Percentiles rank a stretch among this genome's conserved stretches.
Evolutionary conservation across 768 basidiomycete species (phyloP).

Genomic region (Calocybe cyanea): DNA sequence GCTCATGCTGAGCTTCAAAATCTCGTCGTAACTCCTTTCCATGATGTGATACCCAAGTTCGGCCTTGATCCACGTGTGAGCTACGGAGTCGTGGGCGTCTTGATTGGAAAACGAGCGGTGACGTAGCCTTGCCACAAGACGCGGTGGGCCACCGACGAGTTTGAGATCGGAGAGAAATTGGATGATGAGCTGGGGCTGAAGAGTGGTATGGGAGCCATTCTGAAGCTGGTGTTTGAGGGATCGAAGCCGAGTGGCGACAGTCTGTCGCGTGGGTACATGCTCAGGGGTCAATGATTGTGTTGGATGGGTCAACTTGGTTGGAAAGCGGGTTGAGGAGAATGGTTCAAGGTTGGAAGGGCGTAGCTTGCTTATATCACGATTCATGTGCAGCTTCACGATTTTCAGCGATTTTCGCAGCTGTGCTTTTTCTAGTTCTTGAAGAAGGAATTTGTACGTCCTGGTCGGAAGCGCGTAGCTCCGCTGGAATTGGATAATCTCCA

Average conservation of each 20-base stretch:
- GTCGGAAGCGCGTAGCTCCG: constrained; percentile 7
- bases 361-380: background rate
- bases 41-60: constrained; percentile 7
- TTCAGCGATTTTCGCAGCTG: constrained; percentile 1
- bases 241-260: constrained; percentile 6
- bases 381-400: background rate
- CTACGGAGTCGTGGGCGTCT: background rate
- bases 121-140: constrained; percentile 4
- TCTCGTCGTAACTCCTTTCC: constrained; percentile 7
- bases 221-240: constrained; percentile 4
- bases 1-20: constrained; percentile 8
- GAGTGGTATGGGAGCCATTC: background rate
- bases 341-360: background rate
- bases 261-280: background rate
- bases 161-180: constrained; percentile 7
- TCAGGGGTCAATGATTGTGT: background rate
- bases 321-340: background rate
- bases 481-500: constrained; percentile 2
- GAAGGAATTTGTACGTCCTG: constrained; percentile 9
- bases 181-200: background rate
- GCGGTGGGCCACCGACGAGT: constrained; percentile 4
- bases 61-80: constrained; percentile 10
- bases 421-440: constrained; percentile 1
- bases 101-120: constrained; percentile 10
- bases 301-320: background rate